Evolutionary conservation across 805 yeast genomes (phyloP), one percentile per base, ranked within the genome.

Genomic region (Hanseniaspora guilliermondii): DNA sequence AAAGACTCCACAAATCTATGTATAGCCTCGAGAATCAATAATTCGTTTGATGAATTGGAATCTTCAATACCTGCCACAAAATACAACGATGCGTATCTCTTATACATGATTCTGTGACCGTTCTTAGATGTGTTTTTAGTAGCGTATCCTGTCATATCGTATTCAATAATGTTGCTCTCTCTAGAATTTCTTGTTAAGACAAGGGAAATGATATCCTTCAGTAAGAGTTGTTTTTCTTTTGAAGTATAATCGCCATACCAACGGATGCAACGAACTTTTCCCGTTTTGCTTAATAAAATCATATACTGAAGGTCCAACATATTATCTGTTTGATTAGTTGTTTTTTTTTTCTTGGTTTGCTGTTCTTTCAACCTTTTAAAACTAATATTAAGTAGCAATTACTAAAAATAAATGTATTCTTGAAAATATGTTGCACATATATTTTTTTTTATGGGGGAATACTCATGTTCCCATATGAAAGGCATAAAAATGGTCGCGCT

Each of bases 1-100:
- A 93, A 87, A 59, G 87, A 88, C 67, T 93, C 98, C 40, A 93
- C 98, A 66, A 82, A 93, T 57, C 97, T 75, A 66, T 93, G 98
- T 50, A 93, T 82, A 17, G 85, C 72, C 63, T 93, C 98, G 55
- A 93, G 72, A 1, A 94, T 82, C 53, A 87, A 69, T 58, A 93
- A 73, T 66, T 93, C 98, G 66, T 93, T 93, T 63, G 86, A 96
- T 6, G 48, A 16, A 12, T 36, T 38, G 19, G 55, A 44, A 46
- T 78, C 83, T 42, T 77, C 75, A 27, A 89, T 79, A 0, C 96
- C 96, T 38, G 87, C 84, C 47, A 93, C 77, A 69, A 93, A 93
- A 62, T 87, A 93, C 56, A 93, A 72, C 47, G 96, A 86, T 0
- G 98, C 98, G 65, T 93, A 93, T 59, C 97, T 76, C 60, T 95